Percentiles rank a stretch among this genome's conserved stretches.
These are phyloP conservation scores for Coemansia interrupta DNA, from an alignment of 192 early-diverging fungal genomes.

Conservation along the genomic window DNA sequence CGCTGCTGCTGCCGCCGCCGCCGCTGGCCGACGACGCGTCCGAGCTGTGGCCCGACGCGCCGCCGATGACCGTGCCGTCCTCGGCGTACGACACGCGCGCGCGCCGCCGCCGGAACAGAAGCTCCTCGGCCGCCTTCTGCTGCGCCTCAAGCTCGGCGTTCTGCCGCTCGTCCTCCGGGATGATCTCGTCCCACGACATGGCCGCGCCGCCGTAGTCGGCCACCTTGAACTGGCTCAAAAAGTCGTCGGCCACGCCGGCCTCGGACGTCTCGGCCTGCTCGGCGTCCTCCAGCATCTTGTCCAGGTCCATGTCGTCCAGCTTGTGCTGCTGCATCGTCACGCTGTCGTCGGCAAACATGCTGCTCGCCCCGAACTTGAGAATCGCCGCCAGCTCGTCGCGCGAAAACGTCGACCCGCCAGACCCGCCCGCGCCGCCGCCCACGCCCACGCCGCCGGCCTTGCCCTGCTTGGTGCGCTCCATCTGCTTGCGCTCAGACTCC, in stretches of 20 bases:
- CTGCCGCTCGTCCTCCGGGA: constrained; percentile 81
- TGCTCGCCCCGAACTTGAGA: constrained; percentile 97
- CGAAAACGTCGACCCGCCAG: constrained; percentile 58
- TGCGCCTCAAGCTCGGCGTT: constrained; percentile 65
- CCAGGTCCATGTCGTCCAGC: constrained; percentile 92
- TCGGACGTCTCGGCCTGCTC: constrained; percentile 81
- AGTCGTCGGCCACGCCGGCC: constrained; percentile 78
- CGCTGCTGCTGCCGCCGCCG: constrained; percentile 37
- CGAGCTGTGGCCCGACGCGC: constrained; percentile 28
- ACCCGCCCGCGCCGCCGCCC: constrained; percentile 10
- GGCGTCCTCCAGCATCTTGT: constrained; percentile 94
- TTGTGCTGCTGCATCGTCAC: constrained; percentile 61
- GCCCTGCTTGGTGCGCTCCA: constrained; percentile 51
- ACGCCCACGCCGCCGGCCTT: constrained; percentile 33
- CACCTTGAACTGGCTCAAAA: constrained; percentile 90
- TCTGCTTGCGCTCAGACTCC: constrained; percentile 51
- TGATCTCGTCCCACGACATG: constrained; percentile 92
- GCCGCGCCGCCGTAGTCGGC: constrained; percentile 76
- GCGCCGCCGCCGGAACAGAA: constrained; percentile 57
- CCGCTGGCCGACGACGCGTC: constrained; percentile 28
- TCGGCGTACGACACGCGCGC: constrained; percentile 64
- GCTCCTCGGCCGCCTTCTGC: constrained; percentile 58
- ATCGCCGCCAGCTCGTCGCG: constrained; percentile 90
- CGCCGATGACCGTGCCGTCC: constrained; percentile 49
- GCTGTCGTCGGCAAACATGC: constrained; percentile 81